Evolutionary conservation across 2,329 filamentous ascomycete species (phyloP).

Genomic region (Dothideomycetes sp.): DNA sequence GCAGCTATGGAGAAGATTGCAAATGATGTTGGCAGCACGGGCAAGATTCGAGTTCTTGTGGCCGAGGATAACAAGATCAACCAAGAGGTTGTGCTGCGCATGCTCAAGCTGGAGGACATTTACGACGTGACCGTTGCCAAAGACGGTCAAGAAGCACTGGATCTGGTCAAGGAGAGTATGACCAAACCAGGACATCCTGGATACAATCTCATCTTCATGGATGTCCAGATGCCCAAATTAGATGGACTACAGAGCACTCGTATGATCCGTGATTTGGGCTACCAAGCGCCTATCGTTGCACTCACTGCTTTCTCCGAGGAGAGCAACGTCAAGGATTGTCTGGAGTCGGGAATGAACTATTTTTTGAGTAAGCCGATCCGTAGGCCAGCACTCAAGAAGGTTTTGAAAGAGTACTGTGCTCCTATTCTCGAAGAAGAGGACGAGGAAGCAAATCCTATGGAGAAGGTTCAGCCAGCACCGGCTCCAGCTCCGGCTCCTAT

Average conservation of each 20-base stretch:
- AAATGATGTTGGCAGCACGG: constrained; percentile 44
- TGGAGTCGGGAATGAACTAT: constrained; percentile 86
- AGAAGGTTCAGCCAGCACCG: constrained; percentile 1
- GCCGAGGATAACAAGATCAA: constrained; percentile 67
- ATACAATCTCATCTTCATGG: constrained; percentile 92
- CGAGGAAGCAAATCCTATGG: constrained; percentile 9
- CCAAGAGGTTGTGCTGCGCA: constrained; percentile 49
- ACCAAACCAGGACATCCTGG: constrained; percentile 1
- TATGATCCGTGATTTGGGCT: constrained; percentile 76
- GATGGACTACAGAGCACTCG: constrained; percentile 80
- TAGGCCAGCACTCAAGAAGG: constrained; percentile 74
- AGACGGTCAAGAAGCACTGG: constrained; percentile 65
- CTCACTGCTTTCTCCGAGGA: constrained; percentile 86
- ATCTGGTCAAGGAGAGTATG: constrained; percentile 76
- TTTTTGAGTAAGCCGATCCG: constrained; percentile 69
- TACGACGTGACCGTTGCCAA: constrained; percentile 74
- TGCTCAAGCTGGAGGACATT: constrained; percentile 67
- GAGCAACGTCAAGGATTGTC: constrained; percentile 53
- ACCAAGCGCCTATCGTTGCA: constrained; percentile 78
- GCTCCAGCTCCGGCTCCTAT: background rate
- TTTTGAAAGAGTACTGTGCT: constrained; percentile 68
- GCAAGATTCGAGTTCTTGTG: constrained; percentile 70
- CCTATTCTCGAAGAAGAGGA: constrained; percentile 64
- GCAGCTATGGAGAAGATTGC: constrained; percentile 55
- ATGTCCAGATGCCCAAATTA: constrained; percentile 85